Evolutionary conservation across 371 early-diverging fungal genomes (phyloP).

Genomic region (Rhizomucor pusillus): DNA sequence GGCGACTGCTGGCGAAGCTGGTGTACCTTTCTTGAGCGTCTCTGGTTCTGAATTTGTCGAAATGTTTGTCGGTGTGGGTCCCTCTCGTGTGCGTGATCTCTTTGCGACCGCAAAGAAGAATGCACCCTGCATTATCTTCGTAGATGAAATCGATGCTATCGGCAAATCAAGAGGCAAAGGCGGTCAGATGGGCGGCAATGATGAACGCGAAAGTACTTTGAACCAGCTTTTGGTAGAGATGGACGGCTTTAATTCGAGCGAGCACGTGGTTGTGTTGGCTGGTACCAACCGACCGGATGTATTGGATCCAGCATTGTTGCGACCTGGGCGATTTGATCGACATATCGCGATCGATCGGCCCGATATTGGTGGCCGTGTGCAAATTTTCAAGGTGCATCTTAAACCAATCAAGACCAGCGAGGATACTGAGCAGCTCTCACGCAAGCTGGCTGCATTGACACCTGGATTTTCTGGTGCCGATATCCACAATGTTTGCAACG

Average conservation of each 20-base stretch:
- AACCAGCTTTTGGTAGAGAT: constrained; percentile 98
- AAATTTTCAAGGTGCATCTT: constrained; percentile 95
- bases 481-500: constrained; percentile 98
- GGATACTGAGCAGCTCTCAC: constrained; percentile 93
- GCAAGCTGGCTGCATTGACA: constrained; percentile 76
- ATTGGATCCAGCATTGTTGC: constrained; percentile 87
- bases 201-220: constrained; percentile 96
- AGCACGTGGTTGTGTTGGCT: constrained; percentile 93
- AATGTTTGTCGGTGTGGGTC: constrained; percentile 99
- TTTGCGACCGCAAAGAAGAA: constrained; percentile 97
- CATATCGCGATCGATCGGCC: constrained; percentile 97
- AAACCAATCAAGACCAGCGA: constrained; percentile 61
- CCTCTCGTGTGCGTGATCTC: constrained; percentile 95
- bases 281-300: constrained; percentile 95
- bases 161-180: constrained; percentile 96
- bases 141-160: constrained; percentile 99
- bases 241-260: constrained; percentile 94
- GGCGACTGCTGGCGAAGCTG: constrained; percentile 98
- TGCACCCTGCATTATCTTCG: constrained; percentile 98
- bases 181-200: constrained; percentile 92
- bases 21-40: constrained; percentile 96
- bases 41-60: constrained; percentile 99
- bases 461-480: constrained; percentile 98
- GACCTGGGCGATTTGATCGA: constrained; percentile 99
- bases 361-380: constrained; percentile 92